phyloP scores from a whole-genome alignment of 139 green algal species.

The Chara braunii region DNA sequence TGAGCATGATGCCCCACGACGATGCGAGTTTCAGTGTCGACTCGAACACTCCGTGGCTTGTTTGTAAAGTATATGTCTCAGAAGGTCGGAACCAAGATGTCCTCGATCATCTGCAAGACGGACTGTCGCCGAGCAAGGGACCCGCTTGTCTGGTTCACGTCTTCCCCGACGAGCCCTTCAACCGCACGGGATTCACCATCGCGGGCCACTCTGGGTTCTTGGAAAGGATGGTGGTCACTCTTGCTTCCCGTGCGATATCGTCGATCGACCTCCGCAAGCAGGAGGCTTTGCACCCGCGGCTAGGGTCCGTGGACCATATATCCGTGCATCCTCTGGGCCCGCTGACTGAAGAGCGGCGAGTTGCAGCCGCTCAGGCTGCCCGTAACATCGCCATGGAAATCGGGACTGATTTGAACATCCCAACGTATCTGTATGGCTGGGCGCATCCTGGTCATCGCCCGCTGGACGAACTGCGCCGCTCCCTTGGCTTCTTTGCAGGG shows the following conservation, averaged over 20 bases:
- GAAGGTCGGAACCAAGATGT: constrained; percentile 1
- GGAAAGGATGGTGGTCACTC: neutral
- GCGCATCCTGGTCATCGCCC: too few species aligned
- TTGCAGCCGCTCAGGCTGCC: constrained; percentile 11
- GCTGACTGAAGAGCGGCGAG: constrained; percentile 33
- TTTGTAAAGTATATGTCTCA: constrained; percentile 19
- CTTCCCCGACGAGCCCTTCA: constrained; percentile 57
- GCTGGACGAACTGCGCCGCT: too few species aligned
- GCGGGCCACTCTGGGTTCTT: neutral
- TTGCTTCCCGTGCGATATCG: neutral
- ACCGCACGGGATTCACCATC: constrained; percentile 66
- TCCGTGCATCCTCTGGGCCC: constrained; percentile 60
- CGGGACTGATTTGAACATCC: constrained; percentile 32
- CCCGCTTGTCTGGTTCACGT: constrained; percentile 2
- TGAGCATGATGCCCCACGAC: too few species aligned
- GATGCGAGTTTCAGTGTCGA: too few species aligned
- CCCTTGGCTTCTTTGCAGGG: too few species aligned
- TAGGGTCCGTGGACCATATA: constrained; percentile 72
- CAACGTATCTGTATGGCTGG: constrained; percentile 59
- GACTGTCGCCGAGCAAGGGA: neutral
- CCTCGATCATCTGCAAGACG: neutral
- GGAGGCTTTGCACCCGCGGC: constrained; percentile 57
- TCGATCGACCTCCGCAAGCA: constrained; percentile 57
- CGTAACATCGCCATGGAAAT: constrained; percentile 1
- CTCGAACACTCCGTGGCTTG: constrained; percentile 13